Evolutionary conservation across 2,329 filamentous ascomycete species (phyloP).

Genomic region (Phialocephala sp.): DNA sequence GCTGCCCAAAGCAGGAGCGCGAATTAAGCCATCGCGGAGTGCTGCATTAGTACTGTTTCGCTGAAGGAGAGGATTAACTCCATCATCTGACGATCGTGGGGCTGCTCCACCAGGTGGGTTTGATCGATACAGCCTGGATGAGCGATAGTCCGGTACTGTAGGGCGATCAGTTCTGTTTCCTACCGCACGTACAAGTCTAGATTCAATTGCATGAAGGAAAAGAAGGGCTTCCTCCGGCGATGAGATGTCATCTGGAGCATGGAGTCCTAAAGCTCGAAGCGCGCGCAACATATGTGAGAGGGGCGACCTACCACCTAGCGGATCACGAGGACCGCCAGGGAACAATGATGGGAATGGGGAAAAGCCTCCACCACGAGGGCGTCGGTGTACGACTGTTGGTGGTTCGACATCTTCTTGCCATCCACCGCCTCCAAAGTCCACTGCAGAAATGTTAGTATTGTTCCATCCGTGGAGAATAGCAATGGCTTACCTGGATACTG

Average conservation of each 20-base stretch:
- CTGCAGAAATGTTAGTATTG: conserved; percentile 19
- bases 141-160: conserved; percentile 42
- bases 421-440: conserved; percentile 47
- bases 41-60: conserved; percentile 52
- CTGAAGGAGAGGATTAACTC: conserved; percentile 84
- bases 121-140: conserved; percentile 50
- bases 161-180: conserved; percentile 41
- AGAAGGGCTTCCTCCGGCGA: neutral
- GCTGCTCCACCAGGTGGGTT: conserved; percentile 57
- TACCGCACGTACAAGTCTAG: neutral
- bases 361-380: conserved; percentile 59
- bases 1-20: conserved; percentile 54
- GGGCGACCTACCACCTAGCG: conserved; percentile 53
- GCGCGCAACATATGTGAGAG: conserved; percentile 17
- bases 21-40: conserved; percentile 54
- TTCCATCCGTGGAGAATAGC: too few relatives aligned
- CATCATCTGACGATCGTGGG: conserved; percentile 72
- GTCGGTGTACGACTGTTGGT: conserved; percentile 53
- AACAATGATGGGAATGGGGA: conserved; percentile 67
- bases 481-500: conserved; percentile 61
- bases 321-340: conserved; percentile 60
- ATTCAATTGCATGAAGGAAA: neutral
- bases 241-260: too few relatives aligned
- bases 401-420: conserved; percentile 63
- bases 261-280: conserved; percentile 7